Evolutionary conservation across 495 filamentous ascomycete genomes (phyloP), one percentile per base, ranked within the genome.

Genomic region (Zalerion maritima): DNA sequence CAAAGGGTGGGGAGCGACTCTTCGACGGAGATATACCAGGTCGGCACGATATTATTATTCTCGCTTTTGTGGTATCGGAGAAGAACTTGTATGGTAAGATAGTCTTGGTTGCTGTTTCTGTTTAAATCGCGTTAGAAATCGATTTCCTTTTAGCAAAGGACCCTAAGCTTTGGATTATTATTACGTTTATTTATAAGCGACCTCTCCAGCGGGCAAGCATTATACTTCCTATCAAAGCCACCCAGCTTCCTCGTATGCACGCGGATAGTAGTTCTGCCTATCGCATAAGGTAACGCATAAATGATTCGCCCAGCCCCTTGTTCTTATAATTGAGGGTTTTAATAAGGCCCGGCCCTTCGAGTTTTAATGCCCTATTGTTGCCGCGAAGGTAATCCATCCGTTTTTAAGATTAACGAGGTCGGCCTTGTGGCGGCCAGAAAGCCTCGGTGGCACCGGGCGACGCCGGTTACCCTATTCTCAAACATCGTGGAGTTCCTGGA

Each of bases 131-230:
- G 31, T 19, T 29, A 37, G 29, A 37, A 29, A 15, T 37, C 35
- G 14, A 37, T 32, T 18, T 37, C 35, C 35, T 37, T 29, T 29
- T 29, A 37, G 35, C 29, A 37, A 29, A 37, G 35, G 22, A 37
- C 35, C 23, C 32, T 27, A 21, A 31, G 35, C 35, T 9, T 37
- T 15, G 35, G 29, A 28, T 32, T 12, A 14, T 28, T 14, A 4
- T 32, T 29, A 5, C 29, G 28, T 12, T 32, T 20, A 27, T 31
- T 24, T 30, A 38, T 38, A 20, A 38, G 35, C 35, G 21, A 7
- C 27, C 22, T 22, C 6, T 28, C 35, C 29, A 30, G 35, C 29
- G 4, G 23, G 4, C 15, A 14, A 26, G 14, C 35, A n/a, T 27
- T 33, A 28, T 39, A 39, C 26, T 39, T 39, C 24, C 30, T 29